Conservation (phyloP, 768 basidiomycete genomes). For the Lactarius indigo region DNA sequence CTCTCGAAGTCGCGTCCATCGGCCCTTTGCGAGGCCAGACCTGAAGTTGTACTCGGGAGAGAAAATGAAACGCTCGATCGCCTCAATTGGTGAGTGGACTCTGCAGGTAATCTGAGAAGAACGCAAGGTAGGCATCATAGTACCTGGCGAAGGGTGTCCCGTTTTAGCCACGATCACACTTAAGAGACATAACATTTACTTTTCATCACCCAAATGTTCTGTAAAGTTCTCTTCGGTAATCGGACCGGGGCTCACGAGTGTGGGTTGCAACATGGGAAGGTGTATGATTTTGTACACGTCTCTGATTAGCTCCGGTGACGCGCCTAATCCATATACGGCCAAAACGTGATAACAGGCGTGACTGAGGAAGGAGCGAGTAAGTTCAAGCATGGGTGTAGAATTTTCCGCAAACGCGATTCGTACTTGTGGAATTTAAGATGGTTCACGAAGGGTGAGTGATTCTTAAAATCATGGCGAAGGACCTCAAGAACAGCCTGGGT, state of each 20-base stretch:
- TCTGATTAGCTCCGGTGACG: constrained; percentile 37
- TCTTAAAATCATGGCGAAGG: constrained; percentile 7
- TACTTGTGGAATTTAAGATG: constrained; percentile 10
- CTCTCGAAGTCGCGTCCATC: constrained; percentile 20
- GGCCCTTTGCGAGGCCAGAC: constrained; percentile 20
- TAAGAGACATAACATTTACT: constrained; percentile 35
- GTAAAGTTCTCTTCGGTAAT: constrained; percentile 48
- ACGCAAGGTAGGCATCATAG: constrained; percentile 55
- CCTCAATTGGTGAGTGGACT: constrained; percentile 39
- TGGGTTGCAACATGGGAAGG: constrained; percentile 33
- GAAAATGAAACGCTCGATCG: constrained; percentile 61
- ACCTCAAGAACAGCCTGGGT: constrained; percentile 5
- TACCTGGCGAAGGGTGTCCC: constrained; percentile 37
- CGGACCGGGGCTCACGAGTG: constrained; percentile 40
- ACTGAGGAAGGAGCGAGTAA: constrained; percentile 29
- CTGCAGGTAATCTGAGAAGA: constrained; percentile 43
- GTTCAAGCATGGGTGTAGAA: neutral
- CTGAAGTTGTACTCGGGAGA: constrained; percentile 47
- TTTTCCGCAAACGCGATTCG: neutral
- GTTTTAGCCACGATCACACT: neutral
- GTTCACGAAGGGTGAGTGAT: neutral
- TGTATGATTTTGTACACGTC: constrained; percentile 41
- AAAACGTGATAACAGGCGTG: constrained; percentile 57
- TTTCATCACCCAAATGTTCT: constrained; percentile 54
- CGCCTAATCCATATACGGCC: constrained; percentile 61